These are phyloP conservation scores for Aspergillus brunneoviolaceus DNA, from an alignment of 2,329 filamentous ascomycete genomes.

Conservation along the genomic window DNA sequence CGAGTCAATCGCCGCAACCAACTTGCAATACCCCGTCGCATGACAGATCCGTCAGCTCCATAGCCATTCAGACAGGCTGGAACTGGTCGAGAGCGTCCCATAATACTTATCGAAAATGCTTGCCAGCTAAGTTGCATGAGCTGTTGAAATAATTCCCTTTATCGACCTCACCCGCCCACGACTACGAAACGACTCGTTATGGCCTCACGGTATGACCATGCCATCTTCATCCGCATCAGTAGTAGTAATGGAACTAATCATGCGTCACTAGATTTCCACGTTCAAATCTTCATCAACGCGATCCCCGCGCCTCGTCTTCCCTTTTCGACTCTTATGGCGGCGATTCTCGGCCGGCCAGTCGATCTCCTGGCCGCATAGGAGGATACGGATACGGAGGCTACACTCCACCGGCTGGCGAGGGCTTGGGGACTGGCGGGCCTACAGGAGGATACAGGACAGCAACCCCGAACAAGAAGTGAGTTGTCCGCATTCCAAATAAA, in stretches of 20 bases:
- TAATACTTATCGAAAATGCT: background rate
- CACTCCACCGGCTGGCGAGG: constrained; percentile 25
- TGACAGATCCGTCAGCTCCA: background rate
- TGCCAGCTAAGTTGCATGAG: background rate
- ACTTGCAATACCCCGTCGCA: background rate
- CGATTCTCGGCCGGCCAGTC: constrained; percentile 44
- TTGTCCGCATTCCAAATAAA: constrained; percentile 10
- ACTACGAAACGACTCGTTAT: constrained; percentile 22
- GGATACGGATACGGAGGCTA: constrained; percentile 48
- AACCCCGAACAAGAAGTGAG: constrained; percentile 69
- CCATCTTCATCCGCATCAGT: background rate
- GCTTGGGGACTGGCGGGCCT: constrained; percentile 26
- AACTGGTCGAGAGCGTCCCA: background rate
- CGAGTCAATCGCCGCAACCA: background rate
- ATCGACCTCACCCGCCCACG: background rate
- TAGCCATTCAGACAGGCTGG: background rate
- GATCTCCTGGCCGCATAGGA: constrained; percentile 50
- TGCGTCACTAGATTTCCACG: constrained; percentile 58
- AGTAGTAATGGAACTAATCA: background rate
- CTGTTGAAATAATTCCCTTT: background rate
- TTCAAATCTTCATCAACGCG: constrained; percentile 66
- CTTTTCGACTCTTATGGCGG: constrained; percentile 74
- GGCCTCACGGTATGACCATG: constrained; percentile 37
- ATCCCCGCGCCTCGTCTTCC: constrained; percentile 67
- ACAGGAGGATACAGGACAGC: constrained; percentile 54